A percentile compares a stretch with the other conserved stretches of the same genome.
Evolutionary conservation across 192 early-diverging fungal species (phyloP).

Genomic region (Neocallimastix lanati): DNA sequence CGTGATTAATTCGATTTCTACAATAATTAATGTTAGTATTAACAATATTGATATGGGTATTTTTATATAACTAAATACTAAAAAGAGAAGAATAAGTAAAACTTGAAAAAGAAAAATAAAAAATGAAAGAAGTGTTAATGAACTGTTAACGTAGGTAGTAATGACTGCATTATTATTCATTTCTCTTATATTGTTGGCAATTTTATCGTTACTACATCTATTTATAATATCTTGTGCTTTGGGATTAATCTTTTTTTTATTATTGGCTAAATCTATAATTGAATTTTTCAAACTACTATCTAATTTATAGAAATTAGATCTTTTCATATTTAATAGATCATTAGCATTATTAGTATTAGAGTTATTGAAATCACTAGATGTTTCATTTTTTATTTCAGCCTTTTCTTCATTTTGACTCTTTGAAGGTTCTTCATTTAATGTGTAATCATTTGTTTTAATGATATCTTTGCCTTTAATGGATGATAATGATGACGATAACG

Average conservation of each 20-base stretch:
- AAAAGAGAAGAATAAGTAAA: background rate
- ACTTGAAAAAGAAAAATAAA: background rate
- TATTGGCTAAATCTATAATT: background rate
- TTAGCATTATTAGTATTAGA: too few relatives aligned
- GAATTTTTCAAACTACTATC: background rate
- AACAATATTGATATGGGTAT: background rate
- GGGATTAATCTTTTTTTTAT: background rate
- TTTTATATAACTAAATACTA: background rate
- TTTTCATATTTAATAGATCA: background rate
- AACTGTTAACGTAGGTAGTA: background rate
- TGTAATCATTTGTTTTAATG: background rate
- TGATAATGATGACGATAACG: background rate
- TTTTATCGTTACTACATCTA: background rate
- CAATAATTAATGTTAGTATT: background rate
- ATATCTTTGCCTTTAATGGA: background rate
- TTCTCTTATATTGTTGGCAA: background rate
- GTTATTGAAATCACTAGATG: too few relatives aligned
- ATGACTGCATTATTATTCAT: background rate
- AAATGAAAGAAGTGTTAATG: background rate
- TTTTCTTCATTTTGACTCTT: too few relatives aligned
- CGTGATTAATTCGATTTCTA: background rate
- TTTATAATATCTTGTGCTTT: background rate
- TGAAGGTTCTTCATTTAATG: background rate
- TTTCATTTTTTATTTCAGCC: too few relatives aligned
- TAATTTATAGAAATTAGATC: background rate